A percentile compares a stretch with the other conserved stretches of the same genome.
phyloP scores from a whole-genome alignment of 2,329 filamentous ascomycete genomes.

The Diaporthe ilicicola region DNA sequence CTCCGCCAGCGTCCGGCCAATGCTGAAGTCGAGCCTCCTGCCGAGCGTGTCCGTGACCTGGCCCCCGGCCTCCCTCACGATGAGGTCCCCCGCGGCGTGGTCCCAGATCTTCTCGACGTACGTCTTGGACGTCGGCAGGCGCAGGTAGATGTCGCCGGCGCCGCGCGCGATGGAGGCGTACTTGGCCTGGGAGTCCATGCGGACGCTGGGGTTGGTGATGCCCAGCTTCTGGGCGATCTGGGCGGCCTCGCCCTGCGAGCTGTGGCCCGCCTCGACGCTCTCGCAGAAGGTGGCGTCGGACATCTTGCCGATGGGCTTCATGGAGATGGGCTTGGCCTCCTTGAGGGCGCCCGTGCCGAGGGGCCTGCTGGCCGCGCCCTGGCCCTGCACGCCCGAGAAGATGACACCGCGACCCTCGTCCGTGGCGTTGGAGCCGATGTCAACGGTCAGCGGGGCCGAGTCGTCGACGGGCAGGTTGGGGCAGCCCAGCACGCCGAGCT shows the following conservation, averaged over 20 bases:
- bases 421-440: conserved; percentile 77
- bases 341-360: conserved; percentile 66
- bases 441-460: conserved; percentile 71
- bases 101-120: conserved; percentile 99
- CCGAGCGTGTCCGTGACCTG: conserved; percentile 90
- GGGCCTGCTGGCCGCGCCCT: conserved; percentile 83
- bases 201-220: conserved; percentile 87
- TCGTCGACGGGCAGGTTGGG: conserved; percentile 95
- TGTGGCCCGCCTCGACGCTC: conserved; percentile 93
- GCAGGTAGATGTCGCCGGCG: conserved; percentile 92
- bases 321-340: conserved; percentile 72
- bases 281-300: conserved; percentile 92
- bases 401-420: conserved; percentile 84
- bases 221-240: conserved; percentile 84
- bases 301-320: conserved; percentile 81
- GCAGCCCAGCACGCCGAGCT: conserved; percentile 93
- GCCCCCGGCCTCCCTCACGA: conserved; percentile 93
- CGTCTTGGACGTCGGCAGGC: conserved; percentile 79
- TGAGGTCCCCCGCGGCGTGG: conserved; percentile 92
- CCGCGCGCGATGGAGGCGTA: conserved; percentile 95
- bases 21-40: conserved; percentile 84
- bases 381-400: conserved; percentile 82
- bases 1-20: conserved; percentile 82
- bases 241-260: conserved; percentile 86
- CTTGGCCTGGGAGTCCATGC: conserved; percentile 98